Evolutionary conservation across 352 stramenopile species (phyloP).

Genomic region (Phytophthora colocasiae): DNA sequence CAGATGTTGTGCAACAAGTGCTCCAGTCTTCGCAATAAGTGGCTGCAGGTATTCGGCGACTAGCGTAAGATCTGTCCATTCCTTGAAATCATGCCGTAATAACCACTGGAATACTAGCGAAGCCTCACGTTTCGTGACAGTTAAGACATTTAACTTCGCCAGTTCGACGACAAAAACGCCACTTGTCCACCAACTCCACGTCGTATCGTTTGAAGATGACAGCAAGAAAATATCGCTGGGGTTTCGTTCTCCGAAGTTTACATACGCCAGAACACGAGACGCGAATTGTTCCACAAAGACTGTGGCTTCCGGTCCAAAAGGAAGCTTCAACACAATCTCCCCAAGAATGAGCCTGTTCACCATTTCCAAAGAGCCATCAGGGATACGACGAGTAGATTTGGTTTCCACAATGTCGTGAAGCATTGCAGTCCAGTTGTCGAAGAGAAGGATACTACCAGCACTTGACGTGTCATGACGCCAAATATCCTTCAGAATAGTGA

Average conservation of each 20-base stretch:
- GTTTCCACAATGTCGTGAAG: conserved; percentile 24
- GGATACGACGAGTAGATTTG: conserved; percentile 8
- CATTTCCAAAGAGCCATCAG: conserved; percentile 25
- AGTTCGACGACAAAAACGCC: conserved; percentile 38
- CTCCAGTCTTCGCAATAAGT: conserved; percentile 29
- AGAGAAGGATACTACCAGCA: conserved; percentile 23
- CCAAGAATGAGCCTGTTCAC: conserved; percentile 27
- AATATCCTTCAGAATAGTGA: conserved; percentile 31
- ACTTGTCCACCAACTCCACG: conserved; percentile 49
- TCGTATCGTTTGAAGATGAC: conserved; percentile 5
- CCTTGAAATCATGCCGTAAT: conserved; percentile 41
- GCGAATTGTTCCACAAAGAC: conserved; percentile 39
- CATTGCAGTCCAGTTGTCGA: conserved; percentile 41
- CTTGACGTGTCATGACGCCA: conserved; percentile 24
- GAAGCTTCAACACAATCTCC: conserved; percentile 31
- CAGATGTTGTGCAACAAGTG: conserved; percentile 28
- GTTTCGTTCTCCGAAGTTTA: conserved; percentile 29
- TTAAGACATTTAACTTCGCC: conserved; percentile 16
- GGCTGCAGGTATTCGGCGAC: conserved; percentile 25
- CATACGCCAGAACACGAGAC: conserved; percentile 29
- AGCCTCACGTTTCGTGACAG: conserved; percentile 32
- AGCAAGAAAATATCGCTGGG: conserved; percentile 27
- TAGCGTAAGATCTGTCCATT: conserved; percentile 31
- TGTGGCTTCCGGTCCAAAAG: conserved; percentile 21
- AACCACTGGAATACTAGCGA: conserved; percentile 43